phyloP scores from a whole-genome alignment of 805 yeast genomes.

The Metschnikowia similis region DNA sequence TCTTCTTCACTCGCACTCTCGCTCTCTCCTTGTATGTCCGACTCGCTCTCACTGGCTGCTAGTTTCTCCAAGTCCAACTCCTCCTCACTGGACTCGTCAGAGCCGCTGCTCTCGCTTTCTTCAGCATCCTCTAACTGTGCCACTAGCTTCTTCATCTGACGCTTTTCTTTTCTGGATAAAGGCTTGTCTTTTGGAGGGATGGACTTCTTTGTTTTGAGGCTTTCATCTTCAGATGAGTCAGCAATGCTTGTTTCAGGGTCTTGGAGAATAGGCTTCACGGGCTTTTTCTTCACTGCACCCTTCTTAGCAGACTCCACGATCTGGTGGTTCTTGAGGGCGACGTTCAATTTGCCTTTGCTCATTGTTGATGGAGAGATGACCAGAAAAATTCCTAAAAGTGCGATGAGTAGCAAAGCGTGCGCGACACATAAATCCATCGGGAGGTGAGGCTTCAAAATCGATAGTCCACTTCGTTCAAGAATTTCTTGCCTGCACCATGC shows the following conservation, averaged over 20 bases:
- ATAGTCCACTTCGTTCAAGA: slow-evolving; percentile 42
- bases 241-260: slow-evolving; percentile 8
- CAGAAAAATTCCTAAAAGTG: slow-evolving; percentile 8
- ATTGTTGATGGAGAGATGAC: slow-evolving; percentile 4
- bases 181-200: slow-evolving; percentile 15
- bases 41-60: background rate
- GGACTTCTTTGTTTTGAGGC: slow-evolving; percentile 39
- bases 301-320: slow-evolving; percentile 8
- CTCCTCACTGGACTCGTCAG: slow-evolving; percentile 50
- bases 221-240: slow-evolving; percentile 23
- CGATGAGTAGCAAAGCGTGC: slow-evolving; percentile 13
- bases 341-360: slow-evolving; percentile 18
- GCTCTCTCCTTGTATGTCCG: slow-evolving; percentile 27
- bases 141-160: slow-evolving; percentile 51
- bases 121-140: slow-evolving; percentile 31
- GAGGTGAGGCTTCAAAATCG: background rate
- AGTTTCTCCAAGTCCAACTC: slow-evolving; percentile 31
- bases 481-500: slow-evolving; percentile 55
- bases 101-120: slow-evolving; percentile 34
- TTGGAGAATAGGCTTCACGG: slow-evolving; percentile 12
- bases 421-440: slow-evolving; percentile 1
- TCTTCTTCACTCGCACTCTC: slow-evolving; percentile 14
- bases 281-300: slow-evolving; percentile 4
- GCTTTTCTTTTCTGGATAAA: slow-evolving; percentile 60
- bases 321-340: slow-evolving; percentile 17